Evolutionary conservation across 164 flowering plant genomes (phyloP), one percentile per base, ranked within the genome.

Genomic region (Litsea cubeba): DNA sequence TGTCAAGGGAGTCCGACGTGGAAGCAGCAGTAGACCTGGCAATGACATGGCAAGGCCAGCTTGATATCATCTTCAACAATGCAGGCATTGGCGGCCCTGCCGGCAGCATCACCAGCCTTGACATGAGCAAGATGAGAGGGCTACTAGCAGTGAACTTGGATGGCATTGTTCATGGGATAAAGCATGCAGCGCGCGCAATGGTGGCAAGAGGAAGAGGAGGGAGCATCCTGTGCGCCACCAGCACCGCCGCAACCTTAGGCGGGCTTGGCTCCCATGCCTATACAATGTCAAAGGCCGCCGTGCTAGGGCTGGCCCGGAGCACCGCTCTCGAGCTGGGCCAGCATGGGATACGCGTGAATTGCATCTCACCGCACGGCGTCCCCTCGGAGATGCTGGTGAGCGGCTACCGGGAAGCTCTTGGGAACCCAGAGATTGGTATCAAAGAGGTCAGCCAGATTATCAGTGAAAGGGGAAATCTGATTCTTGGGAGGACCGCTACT

Each of bases 11-110:
- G 73, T 65, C 78, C 0, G 87, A 94, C 17, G 84, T 94, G 5
- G 91, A 90, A 74, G 68, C 84, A 0, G 87, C 97, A 0, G 79
- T 92, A 7, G 58, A 81, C 22, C 63, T 83, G 20, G 91, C 95
- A 0, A 12, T 92, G 12, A 10, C 74, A 32, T 83, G 90, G 91
- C 85, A 86, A 71, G 97, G 97, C 66, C 78, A 70, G 5, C 73
- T 95, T 17, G 93, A 95, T 79, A 84, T 95, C 79, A 85, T 92
- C 91, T 85, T 92, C 87, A 92, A 83, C 90, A 91, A 92, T 75
- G 97, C 98, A 0, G 97, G 96, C 6, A 71, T 91, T 18, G 64
- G 82, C 0, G 95, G 95, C 5, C 79, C 81, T 0, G 72, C n/a
- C 3, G 89, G 91, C 23, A 90, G 93, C 90, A 87, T 93, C 74